Base-by-base conservation (phyloP, 768 basidiomycete genomes). In the Kwoniella sp. region DNA sequence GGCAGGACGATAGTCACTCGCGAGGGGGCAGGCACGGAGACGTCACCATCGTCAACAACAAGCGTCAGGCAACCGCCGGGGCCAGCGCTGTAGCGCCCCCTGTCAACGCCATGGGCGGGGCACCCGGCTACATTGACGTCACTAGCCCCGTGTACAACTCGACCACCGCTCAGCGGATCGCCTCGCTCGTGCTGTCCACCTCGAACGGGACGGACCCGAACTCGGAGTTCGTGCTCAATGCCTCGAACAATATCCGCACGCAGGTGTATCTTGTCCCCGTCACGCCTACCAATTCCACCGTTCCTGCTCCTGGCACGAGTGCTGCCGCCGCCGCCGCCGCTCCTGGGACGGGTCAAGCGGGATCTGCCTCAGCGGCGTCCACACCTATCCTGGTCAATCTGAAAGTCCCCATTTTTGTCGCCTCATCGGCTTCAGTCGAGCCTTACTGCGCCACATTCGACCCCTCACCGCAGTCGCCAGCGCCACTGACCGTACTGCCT, bases 391-490 rank as follows among this genome's bases (percentile, higher is more conserved):
- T 59, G 12, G 82, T 84, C 26, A 70, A 65, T 2, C 70, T 87
- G 19, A 75, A 77, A 54, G 63, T 78, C 25, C 73, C 76, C 3
- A 71, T 83, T 47, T 79, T 78, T 54, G 71, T 79, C 49, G 70
- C 77, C 20, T 53, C 43, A 8, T 61, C 50, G 10, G 79, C 77
- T 0, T 45, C 62, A 20, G 73, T 76, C 60, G 69, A 75, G 49
- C 66, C 74, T 20, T 82, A 77, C 63, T 87, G 85, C 54, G 82
- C 80, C 5, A 86, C 84, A 4, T 86, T 80, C 64, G 77, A 85
- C 57, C 77, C 82, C 3, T 73, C 77, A 25, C 83, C 83, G 2
- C 50, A 74, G 4, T 59, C 70, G 2, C 76, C 80, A 2, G 76
- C 78, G n/a, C 78, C 80, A 3, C 75, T 87, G 65, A 78, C 77